These are phyloP conservation scores for Amoebophrya sp. DNA, from an alignment of 169 alveolate species.

Conservation along the genomic window DNA sequence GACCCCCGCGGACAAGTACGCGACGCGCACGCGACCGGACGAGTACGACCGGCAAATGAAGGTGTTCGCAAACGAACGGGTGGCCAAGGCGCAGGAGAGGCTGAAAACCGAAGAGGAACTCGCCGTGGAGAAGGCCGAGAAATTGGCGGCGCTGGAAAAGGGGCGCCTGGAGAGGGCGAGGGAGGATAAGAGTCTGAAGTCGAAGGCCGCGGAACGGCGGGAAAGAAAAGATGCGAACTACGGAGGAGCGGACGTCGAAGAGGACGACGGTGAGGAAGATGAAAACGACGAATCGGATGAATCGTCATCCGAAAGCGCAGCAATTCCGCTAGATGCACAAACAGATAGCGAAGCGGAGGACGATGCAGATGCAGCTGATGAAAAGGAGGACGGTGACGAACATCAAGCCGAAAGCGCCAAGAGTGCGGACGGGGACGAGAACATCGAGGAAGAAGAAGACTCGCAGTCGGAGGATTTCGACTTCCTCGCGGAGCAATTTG, in stretches of 20 bases:
- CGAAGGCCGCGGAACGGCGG: too few species aligned
- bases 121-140: neutral
- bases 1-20: neutral
- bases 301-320: too few species aligned
- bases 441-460: neutral
- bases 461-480: neutral
- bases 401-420: neutral
- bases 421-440: too few species aligned
- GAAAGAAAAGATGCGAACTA: too few species aligned
- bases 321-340: neutral
- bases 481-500: neutral
- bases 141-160: neutral
- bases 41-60: neutral
- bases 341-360: neutral
- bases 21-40: neutral
- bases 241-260: too few species aligned
- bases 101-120: neutral
- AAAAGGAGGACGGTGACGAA: neutral
- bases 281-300: too few species aligned
- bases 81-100: neutral
- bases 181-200: neutral
- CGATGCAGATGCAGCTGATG: neutral
- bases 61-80: neutral
- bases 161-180: too few species aligned
- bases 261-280: too few species aligned